A percentile compares a stretch with the other conserved stretches of the same genome.
Evolutionary conservation across 148 eudicot species (phyloP).

Genomic region (Vaccinium corymbosum): DNA sequence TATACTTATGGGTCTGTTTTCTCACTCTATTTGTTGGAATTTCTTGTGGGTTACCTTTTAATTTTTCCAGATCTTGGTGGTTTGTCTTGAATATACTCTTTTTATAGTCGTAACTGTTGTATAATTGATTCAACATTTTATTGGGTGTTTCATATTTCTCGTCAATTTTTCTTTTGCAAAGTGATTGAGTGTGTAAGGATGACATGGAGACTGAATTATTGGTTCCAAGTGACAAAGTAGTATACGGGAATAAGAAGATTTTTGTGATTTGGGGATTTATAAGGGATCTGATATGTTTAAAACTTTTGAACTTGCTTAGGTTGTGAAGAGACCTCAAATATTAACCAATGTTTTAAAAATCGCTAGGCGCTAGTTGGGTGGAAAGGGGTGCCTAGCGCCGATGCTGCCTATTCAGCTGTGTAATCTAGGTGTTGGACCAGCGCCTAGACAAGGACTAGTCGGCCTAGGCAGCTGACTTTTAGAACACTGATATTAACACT

Average conservation of each 20-base stretch:
- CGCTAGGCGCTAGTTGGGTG: too few species aligned
- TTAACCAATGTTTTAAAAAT: too few species aligned
- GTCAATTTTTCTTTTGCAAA: background rate
- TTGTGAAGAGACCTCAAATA: background rate
- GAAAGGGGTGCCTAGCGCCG: too few species aligned
- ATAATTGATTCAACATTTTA: background rate
- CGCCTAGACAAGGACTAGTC: too few species aligned
- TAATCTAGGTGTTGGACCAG: too few species aligned
- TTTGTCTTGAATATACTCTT: background rate
- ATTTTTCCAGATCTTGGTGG: constrained; percentile 10
- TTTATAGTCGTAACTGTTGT: background rate
- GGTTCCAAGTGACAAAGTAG: background rate
- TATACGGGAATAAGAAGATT: background rate
- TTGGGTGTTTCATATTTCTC: background rate
- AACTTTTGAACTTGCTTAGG: background rate
- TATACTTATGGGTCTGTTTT: background rate
- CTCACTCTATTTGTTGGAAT: background rate
- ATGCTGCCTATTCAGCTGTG: too few species aligned
- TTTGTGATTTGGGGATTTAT: background rate
- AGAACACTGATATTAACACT: background rate
- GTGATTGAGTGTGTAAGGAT: background rate
- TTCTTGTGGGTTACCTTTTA: background rate
- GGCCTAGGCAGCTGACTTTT: too few species aligned
- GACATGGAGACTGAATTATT: background rate
- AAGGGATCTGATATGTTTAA: background rate